Percentiles rank a stretch among this genome's conserved stretches.
Evolutionary conservation across 1,284 basidiomycete species (phyloP).

Genomic region (Amylostereum areolatum): DNA sequence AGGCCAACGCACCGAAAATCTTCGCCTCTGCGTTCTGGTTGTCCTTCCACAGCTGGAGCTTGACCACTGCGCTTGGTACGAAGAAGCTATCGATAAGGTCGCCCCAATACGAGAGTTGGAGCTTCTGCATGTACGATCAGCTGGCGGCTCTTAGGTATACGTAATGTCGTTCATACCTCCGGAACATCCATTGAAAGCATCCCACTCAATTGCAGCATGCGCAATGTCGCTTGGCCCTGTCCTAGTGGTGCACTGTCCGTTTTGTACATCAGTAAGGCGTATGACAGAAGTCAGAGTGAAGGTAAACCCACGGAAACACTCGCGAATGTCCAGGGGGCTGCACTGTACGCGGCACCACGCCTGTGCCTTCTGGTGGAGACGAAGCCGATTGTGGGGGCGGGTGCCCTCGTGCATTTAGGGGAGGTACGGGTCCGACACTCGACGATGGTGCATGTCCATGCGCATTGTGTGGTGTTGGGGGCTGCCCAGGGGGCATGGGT

Average conservation of each 20-base stretch:
- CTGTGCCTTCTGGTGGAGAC: background rate
- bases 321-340: background rate
- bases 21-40: slow-evolving; percentile 70
- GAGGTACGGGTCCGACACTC: background rate
- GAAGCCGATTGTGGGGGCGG: background rate
- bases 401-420: background rate
- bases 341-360: background rate
- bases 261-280: background rate
- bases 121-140: slow-evolving; percentile 35
- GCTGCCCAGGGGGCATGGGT: background rate
- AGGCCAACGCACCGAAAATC: slow-evolving; percentile 56
- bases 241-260: slow-evolving; percentile 27
- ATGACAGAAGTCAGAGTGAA: background rate
- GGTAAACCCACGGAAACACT: background rate
- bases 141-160: slow-evolving; percentile 1
- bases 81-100: slow-evolving; percentile 60
- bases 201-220: slow-evolving; percentile 62
- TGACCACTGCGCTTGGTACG: slow-evolving; percentile 57
- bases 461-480: background rate
- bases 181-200: slow-evolving; percentile 46
- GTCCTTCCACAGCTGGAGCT: slow-evolving; percentile 76
- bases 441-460: background rate
- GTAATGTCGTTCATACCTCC: slow-evolving; percentile 26
- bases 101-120: slow-evolving; percentile 59
- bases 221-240: slow-evolving; percentile 51